Percentiles rank a stretch among this genome's conserved stretches.
Evolutionary conservation across 345 rosid species (phyloP).

Genomic region (Murraya paniculata): DNA sequence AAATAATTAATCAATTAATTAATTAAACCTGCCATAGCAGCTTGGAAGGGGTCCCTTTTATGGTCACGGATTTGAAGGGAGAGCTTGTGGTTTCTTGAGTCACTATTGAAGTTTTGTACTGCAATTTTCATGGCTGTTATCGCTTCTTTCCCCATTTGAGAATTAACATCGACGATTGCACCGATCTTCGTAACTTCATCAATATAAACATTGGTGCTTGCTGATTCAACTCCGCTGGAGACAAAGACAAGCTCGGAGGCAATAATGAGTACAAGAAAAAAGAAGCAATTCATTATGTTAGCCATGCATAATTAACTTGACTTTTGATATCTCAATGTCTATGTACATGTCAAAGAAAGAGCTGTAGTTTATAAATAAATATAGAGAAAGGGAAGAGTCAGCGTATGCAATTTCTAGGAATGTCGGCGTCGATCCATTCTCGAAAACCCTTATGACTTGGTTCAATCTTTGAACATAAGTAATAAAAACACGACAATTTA

Average conservation of each 20-base stretch:
- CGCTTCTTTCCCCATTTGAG: slow-evolving; percentile 37
- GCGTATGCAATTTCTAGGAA: not conserved
- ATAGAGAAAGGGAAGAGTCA: not conserved
- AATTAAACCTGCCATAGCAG: slow-evolving; percentile 29
- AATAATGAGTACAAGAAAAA: not conserved
- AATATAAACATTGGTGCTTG: not conserved
- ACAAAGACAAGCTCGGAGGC: not conserved
- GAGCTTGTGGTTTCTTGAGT: slow-evolving; percentile 20
- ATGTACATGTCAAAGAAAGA: not conserved
- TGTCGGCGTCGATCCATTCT: too few species aligned
- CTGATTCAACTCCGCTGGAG: slow-evolving; percentile 18
- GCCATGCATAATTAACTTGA: not conserved
- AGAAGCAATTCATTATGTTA: not conserved
- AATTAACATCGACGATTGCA: slow-evolving; percentile 33
- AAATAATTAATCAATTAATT: slow-evolving; percentile 6
- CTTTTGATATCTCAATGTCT: not conserved
- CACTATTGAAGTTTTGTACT: slow-evolving; percentile 23
- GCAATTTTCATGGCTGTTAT: slow-evolving; percentile 43
- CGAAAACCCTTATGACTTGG: too few species aligned
- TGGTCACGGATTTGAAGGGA: slow-evolving; percentile 29
- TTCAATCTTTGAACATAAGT: too few species aligned
- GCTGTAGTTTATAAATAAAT: not conserved
- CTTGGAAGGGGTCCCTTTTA: slow-evolving; percentile 26
- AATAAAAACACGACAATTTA: too few species aligned
- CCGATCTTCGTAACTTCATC: slow-evolving; percentile 27